Evolutionary conservation across 352 stramenopile genomes (phyloP).

Genomic region (Phytopythium kandeliae): DNA sequence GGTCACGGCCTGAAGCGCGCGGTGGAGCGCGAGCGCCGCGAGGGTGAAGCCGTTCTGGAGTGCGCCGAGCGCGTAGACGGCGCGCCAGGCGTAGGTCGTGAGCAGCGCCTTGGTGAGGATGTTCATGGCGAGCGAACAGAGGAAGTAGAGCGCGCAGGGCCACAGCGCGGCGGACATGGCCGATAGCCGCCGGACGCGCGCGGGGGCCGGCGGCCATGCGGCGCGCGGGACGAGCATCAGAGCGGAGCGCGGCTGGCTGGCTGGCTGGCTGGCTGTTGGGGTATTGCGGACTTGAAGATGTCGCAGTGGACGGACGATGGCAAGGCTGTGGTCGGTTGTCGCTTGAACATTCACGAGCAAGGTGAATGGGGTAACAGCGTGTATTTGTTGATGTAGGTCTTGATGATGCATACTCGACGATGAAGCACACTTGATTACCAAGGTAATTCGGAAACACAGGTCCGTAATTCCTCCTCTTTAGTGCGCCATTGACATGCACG

Average conservation of each 20-base stretch:
- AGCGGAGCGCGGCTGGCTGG: no score
- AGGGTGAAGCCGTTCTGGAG: conserved; percentile 64
- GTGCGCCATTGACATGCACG: no score
- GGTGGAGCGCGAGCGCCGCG: conserved; percentile 23
- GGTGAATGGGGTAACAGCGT: no score
- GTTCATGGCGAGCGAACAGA: conserved; percentile 69
- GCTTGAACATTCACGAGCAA: no score
- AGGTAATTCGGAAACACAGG: no score
- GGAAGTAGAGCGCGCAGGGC: conserved; percentile 62
- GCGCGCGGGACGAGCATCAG: not conserved
- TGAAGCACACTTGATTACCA: no score
- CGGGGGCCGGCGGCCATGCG: conserved; percentile 1
- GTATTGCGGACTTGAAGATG: no score
- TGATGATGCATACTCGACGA: no score
- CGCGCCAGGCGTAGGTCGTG: conserved; percentile 51
- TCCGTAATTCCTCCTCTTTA: no score
- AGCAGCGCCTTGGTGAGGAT: conserved; percentile 70
- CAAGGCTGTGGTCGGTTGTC: not conserved
- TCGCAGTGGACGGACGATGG: no score
- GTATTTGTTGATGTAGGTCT: no score
- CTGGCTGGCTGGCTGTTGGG: not conserved
- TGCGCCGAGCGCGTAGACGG: conserved; percentile 55
- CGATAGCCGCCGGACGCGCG: not conserved
- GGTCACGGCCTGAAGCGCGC: no score
- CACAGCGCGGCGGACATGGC: conserved; percentile 31